Base-by-base conservation (phyloP, 2,329 filamentous ascomycete genomes). In the Xylariaceae sp. region DNA sequence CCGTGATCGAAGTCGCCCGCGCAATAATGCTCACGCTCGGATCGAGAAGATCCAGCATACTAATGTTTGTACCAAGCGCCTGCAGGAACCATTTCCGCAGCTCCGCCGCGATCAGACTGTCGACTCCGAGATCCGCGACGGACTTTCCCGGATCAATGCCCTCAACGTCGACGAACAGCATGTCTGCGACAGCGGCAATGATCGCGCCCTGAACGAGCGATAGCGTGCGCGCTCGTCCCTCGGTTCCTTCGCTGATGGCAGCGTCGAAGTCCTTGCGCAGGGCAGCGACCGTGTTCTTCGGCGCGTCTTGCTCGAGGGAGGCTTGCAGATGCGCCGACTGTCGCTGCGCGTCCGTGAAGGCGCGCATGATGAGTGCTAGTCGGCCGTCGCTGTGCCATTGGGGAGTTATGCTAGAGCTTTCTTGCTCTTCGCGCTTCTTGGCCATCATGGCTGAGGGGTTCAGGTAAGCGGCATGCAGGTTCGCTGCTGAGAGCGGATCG, bases 21-120 rank as follows among this genome's bases (percentile, higher is more conserved):
- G 18, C 49, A 18, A 13, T 35, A 11, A 49, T 48, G 15, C 15
- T 17, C 45, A 15, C 15, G n/a, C 15, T 8, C 7, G 45, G 15
- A 48, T 62, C 56, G 10, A 65, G 53, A n/a, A 69, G 47, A 13
- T 69, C 63, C 13, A 67, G 51, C 64, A 69, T 66, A 13, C 37
- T 41, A 13, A 41, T 41, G 48, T 45, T 63, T n/a, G 68, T 61
- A 8, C 58, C 52, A 6, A 66, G 51, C 4, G 61, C 57, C 30
- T 58, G 49, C 37, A 61, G 15, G 18, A 69, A 64, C 71, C 70
- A 72, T 53, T 68, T 70, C 15, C 68, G 63, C 55, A 72, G 54
- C 61, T 72, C 69, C n/a, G 68, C 69, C 7, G 65, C 66, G 3
- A 72, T 60, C 53, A 73, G 51, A 44, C 68, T 71, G 57, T 72